These are phyloP conservation scores for Cnidoscolus chayamansa DNA, from an alignment of 441 rosid species.

Conservation along the genomic window DNA sequence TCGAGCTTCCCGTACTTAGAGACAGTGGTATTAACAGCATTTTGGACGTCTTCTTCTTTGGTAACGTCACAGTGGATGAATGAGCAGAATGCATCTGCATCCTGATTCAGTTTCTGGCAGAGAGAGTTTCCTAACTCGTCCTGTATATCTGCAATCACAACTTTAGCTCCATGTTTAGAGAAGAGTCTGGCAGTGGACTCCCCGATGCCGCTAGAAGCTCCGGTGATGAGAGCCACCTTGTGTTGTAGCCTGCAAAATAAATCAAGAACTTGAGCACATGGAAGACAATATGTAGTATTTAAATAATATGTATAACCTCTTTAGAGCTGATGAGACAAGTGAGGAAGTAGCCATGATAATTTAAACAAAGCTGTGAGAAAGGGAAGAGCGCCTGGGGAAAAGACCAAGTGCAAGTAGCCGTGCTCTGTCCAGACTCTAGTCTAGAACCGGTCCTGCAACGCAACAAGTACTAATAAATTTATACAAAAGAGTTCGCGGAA, in stretches of 20 bases:
- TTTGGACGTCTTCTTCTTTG: slow-evolving; percentile 15
- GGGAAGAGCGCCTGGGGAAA: too few species aligned
- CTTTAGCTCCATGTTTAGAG: slow-evolving; percentile 13
- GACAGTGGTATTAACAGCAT: slow-evolving; percentile 6
- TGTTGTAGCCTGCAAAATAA: slow-evolving; percentile 16
- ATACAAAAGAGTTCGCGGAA: too few species aligned
- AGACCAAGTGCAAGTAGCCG: too few species aligned
- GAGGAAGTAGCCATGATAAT: too few species aligned
- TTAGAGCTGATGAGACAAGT: too few species aligned
- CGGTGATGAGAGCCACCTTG: slow-evolving; percentile 20
- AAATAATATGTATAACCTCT: too few species aligned
- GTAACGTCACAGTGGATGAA: slow-evolving; percentile 18
- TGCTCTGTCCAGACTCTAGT: too few species aligned
- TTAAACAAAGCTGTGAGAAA: too few species aligned
- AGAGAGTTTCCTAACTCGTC: slow-evolving; percentile 15
- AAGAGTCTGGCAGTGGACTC: slow-evolving; percentile 18
- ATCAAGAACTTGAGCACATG: too few species aligned
- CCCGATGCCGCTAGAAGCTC: slow-evolving; percentile 22
- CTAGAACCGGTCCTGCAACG: too few species aligned
- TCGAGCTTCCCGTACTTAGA: slow-evolving; percentile 21
- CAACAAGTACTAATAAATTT: too few species aligned
- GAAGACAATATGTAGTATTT: too few species aligned
- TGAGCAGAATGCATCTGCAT: neutral
- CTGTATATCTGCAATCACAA: slow-evolving; percentile 16
- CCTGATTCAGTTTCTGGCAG: neutral